Base-by-base conservation (phyloP, 805 yeast species). In the Cyberlindnera galapagoensis region DNA sequence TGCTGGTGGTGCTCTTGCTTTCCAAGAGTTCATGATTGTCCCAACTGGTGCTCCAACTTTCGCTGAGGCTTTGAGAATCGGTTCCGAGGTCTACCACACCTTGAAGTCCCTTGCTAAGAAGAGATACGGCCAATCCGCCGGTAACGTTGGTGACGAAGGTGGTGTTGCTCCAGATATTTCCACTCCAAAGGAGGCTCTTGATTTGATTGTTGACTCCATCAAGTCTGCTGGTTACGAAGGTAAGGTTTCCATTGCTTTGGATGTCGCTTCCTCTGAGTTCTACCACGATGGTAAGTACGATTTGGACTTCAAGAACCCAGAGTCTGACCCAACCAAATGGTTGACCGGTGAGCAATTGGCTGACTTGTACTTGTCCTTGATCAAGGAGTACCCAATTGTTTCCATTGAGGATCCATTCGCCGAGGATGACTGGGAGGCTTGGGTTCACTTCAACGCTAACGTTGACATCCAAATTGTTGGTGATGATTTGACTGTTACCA, bases 111-210 rank as follows among this genome's bases (percentile, higher is more conserved):
- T 83, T 57, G 81, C 97, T 66, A 84, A 85, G 79, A 80, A 85
- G 80, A 74, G 71, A 65, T 92, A 90, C 81, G 98, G 98, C 63
- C 81, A 85, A 61, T 80, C 94, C 45, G 98, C 98, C 58, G 97
- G 96, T 71, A 90, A 90, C 74, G 98, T 90, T 63, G 98, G 98
- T 79, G 98, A 90, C 69, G 98, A 90, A 77, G 98, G 98, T 82
- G 98, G 98, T 80, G 96, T 90, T 74, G 98, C 98, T 57, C 98
- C 98, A 68, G 85, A 87, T 68, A 80, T 92, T 52, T 75, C 81
- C 51, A 76, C 96, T 54, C 90, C 98, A 62, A 84, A 77, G 67
- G 97, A 90, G 78, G 98, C 97, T 55, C 74, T 90, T 51, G 97
- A 92, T 73, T 80, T 90, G 65, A 86, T 90, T 65, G 74, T 76